Percentiles rank a stretch among this genome's conserved stretches.
These are phyloP conservation scores for Fusarium zealandicum DNA, from an alignment of 2,329 filamentous ascomycete genomes.

Conservation along the genomic window DNA sequence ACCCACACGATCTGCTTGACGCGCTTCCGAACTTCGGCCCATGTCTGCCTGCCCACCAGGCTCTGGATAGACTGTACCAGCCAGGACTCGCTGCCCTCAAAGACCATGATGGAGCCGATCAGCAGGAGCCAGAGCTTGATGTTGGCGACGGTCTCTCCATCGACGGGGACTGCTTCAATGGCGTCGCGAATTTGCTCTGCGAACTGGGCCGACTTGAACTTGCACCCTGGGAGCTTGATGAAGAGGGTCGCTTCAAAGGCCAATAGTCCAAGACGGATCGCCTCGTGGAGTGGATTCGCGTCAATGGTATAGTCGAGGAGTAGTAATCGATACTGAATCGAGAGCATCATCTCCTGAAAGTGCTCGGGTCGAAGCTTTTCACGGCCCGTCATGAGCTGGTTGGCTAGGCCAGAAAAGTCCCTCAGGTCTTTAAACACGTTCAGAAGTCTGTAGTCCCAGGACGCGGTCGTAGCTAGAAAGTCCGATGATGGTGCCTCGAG, in stretches of 20 bases:
- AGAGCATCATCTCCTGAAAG: slow-evolving; percentile 43
- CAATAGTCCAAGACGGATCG: slow-evolving; percentile 41
- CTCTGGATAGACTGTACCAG: slow-evolving; percentile 26
- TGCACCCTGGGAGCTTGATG: slow-evolving; percentile 30
- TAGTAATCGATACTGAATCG: slow-evolving; percentile 43
- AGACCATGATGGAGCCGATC: slow-evolving; percentile 36
- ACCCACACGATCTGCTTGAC: slow-evolving; percentile 40
- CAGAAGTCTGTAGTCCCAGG: slow-evolving; percentile 35
- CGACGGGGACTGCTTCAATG: slow-evolving; percentile 15
- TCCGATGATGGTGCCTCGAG: neutral
- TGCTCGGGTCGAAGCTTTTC: slow-evolving; percentile 39
- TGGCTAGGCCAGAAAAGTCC: slow-evolving; percentile 42
- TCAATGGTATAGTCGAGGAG: slow-evolving; percentile 30
- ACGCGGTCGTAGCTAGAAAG: slow-evolving; percentile 18
- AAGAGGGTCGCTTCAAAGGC: slow-evolving; percentile 43
- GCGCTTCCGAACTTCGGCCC: slow-evolving; percentile 33
- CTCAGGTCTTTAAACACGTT: slow-evolving; percentile 42
- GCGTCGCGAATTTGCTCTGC: slow-evolving; percentile 12
- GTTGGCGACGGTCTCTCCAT: slow-evolving; percentile 9
- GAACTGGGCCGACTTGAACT: slow-evolving; percentile 27
- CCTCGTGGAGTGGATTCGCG: slow-evolving; percentile 26
- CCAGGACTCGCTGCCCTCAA: slow-evolving; percentile 34
- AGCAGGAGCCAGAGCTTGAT: slow-evolving; percentile 42
- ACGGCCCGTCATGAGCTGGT: slow-evolving; percentile 23
- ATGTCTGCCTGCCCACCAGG: slow-evolving; percentile 21